Base-by-base conservation (phyloP, 1,284 basidiomycete genomes). In the Inonotus obliquus region DNA sequence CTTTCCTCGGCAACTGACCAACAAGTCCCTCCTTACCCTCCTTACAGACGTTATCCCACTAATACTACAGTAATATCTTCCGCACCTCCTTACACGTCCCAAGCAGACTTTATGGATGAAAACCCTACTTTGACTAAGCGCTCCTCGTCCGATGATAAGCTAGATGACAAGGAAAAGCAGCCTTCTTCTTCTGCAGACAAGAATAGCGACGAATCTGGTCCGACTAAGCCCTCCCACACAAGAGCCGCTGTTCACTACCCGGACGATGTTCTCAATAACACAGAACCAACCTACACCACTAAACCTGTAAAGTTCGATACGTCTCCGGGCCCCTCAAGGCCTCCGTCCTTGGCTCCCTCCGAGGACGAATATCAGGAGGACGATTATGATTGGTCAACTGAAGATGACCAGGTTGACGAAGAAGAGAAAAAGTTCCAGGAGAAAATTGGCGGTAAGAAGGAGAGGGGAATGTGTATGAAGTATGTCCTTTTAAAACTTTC, bases 361-460 rank as follows among this genome's bases (percentile, higher is more conserved):
- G 85, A 87, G 53, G 86, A 87, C 32, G 86, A 84, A 4, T 77
- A 80, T 9, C 79, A 80, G 0, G 77, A 76, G 0, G 77, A 79
- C 1, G 73, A 79, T 10, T 89, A 84, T 62, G 84, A 90, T 69
- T 89, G 88, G 87, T 86, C 83, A 54, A 84, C 77, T 14, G 89
- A 91, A 61, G 88, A 89, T 59, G 87, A 90, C 67, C 74, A 90
- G 21, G 81, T 79, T 0, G 84, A 90, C 66, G 78, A 87, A 68
- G 86, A 86, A 66, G 81, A 82, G 51, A 86, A 84, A 69, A 86
- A 84, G 69, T 87, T 84, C 62, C 80, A 80, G 69, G 73, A 83
- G 60, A 72, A 76, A 60, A 84, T 87, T 74, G 86, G 86, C 13
- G 70, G 74, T 10, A 79, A 78, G 60, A 70, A 75, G 54, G 79